Evolutionary conservation across 257 asterid species (phyloP), one percentile per base, ranked within the genome.

Genomic region (Ilex aquifolium): DNA sequence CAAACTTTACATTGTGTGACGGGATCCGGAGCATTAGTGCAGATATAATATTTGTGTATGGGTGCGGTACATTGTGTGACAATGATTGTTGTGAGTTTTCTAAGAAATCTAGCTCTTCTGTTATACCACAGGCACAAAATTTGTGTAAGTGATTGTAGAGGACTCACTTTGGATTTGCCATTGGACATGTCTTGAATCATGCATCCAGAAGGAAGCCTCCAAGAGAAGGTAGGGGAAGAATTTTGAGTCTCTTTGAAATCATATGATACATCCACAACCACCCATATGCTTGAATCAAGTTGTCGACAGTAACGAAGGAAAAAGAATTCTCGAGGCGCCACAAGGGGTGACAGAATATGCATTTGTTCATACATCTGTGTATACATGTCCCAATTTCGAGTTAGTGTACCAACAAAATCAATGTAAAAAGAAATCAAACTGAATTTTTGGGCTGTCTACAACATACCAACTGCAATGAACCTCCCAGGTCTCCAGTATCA

Each of bases 141-240:
- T 51, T 16, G 60, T 8, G 15, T 4, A 7, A 36, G 36, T 1
- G 29, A 54, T 11, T 58, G 13, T 52, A 44, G 11, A 51, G 31
- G 64, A 54, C 83, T 61, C 59, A 87, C 96, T 15, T 16, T 71
- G 61, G 95, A 81, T 69, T 76, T 84, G 29, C 91, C 94, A 60
- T 79, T 72, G 21, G 80, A 53, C 59, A 76, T 56, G 62, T 84
- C 87, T 76, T 88, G 78, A 74, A 88, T 79, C 61, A 81, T 56
- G 59, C 96, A 83, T 11, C 97, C 95, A 0, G 95, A 90, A 40
- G 97, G 93, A 64, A 83, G 73, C 74, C 71, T 88, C 96, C 93
- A 79, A 3, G 80, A 68, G 50, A 62, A 72, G 48, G 76, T 69
- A 21, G 86, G 74, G 57, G 65, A 69, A 57, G 72, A 74, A 61